These are phyloP conservation scores for Cephalotrichum gorgonifer DNA, from an alignment of 2,329 filamentous ascomycete genomes.

Conservation along the genomic window DNA sequence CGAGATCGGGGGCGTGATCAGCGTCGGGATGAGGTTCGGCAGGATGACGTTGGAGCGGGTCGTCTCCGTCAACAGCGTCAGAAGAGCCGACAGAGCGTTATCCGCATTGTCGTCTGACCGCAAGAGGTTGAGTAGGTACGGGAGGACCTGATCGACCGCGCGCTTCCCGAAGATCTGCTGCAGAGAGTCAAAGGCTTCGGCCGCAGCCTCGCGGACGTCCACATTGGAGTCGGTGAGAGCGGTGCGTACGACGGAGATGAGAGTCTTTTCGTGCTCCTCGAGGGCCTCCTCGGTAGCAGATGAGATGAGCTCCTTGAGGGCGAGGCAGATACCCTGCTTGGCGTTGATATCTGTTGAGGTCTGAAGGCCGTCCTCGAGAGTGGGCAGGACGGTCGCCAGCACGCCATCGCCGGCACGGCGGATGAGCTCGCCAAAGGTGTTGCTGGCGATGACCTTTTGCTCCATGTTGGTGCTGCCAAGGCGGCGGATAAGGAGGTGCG, in stretches of 20 bases:
- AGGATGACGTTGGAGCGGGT: slow-evolving; percentile 93
- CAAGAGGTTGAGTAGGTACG: slow-evolving; percentile 81
- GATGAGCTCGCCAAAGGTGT: slow-evolving; percentile 91
- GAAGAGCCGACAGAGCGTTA: slow-evolving; percentile 81
- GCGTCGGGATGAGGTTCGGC: slow-evolving; percentile 87
- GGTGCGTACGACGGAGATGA: slow-evolving; percentile 88
- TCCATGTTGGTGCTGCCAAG: slow-evolving; percentile 96
- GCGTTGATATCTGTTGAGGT: slow-evolving; percentile 84
- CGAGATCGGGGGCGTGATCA: slow-evolving; percentile 82
- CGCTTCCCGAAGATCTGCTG: slow-evolving; percentile 91
- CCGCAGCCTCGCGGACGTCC: slow-evolving; percentile 88
- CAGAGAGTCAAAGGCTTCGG: slow-evolving; percentile 91
- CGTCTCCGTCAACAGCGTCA: slow-evolving; percentile 88
- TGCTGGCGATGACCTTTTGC: slow-evolving; percentile 97
- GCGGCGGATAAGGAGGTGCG: slow-evolving; percentile 86
- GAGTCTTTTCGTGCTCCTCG: slow-evolving; percentile 87
- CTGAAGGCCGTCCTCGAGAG: slow-evolving; percentile 82
- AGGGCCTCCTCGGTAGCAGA: slow-evolving; percentile 82
- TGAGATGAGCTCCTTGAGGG: slow-evolving; percentile 82
- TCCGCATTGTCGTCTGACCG: slow-evolving; percentile 79
- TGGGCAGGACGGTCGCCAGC: slow-evolving; percentile 76
- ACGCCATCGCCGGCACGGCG: slow-evolving; percentile 94
- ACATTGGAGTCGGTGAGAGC: slow-evolving; percentile 83
- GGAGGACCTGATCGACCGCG: slow-evolving; percentile 89
- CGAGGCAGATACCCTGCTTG: slow-evolving; percentile 95